Conservation (phyloP, 1,284 basidiomycete genomes). For the Trichosporon sp. region DNA sequence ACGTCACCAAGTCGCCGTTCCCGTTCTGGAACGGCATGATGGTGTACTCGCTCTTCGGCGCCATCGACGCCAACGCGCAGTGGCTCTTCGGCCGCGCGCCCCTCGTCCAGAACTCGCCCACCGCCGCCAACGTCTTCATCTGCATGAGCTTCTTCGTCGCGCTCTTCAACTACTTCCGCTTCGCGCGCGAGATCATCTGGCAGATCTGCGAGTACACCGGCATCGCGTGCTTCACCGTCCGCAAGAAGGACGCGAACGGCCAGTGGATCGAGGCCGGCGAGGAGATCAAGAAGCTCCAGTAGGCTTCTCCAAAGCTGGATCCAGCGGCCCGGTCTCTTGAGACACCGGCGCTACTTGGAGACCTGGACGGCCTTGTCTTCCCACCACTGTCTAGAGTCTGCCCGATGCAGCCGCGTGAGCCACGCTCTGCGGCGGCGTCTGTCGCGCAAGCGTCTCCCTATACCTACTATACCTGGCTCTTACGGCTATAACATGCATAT, state of each 20-base stretch:
- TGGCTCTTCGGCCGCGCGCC: slow-evolving; percentile 56
- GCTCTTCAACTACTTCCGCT: slow-evolving; percentile 68
- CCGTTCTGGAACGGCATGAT: slow-evolving; percentile 84
- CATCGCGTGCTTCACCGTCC: slow-evolving; percentile 83
- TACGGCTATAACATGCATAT: slow-evolving; percentile 10
- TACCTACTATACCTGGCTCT: background rate
- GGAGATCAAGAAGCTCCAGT: slow-evolving; percentile 13
- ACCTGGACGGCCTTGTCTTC: background rate
- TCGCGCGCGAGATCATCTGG: slow-evolving; percentile 72
- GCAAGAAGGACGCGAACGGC: slow-evolving; percentile 70
- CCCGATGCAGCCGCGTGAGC: background rate
- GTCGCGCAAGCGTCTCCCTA: background rate
- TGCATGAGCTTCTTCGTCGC: slow-evolving; percentile 57
- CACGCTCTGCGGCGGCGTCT: background rate
- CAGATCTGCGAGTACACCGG: slow-evolving; percentile 84
- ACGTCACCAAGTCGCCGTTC: slow-evolving; percentile 79
- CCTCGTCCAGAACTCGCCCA: slow-evolving; percentile 49
- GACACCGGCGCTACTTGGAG: too few relatives aligned
- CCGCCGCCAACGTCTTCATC: slow-evolving; percentile 62
- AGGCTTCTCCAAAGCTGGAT: background rate
- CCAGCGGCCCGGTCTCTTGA: too few relatives aligned
- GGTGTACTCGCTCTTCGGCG: slow-evolving; percentile 72
- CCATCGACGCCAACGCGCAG: slow-evolving; percentile 75
- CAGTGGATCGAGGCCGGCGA: slow-evolving; percentile 59
- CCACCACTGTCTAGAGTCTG: background rate